Percentiles rank a stretch among this genome's conserved stretches.
phyloP scores from a whole-genome alignment of 495 filamentous ascomycete genomes.

The Parachaetomium inaequale region DNA sequence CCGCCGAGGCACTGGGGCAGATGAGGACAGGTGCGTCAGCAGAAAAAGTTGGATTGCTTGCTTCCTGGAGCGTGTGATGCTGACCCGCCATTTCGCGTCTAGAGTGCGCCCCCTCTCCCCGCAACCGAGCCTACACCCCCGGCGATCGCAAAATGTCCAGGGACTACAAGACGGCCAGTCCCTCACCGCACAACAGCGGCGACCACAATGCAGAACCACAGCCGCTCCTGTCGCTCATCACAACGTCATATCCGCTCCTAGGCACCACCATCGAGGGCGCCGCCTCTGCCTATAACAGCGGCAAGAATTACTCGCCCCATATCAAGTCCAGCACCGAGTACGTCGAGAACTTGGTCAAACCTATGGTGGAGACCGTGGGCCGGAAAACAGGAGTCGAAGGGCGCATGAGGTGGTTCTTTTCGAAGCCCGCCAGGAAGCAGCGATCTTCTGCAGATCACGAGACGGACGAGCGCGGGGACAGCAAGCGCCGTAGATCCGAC shows the following conservation, averaged over 20 bases:
- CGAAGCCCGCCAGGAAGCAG: conserved; percentile 42
- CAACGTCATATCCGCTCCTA: conserved; percentile 72
- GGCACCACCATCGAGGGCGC: conserved; percentile 78
- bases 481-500: conserved; percentile 59
- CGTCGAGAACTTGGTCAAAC: conserved; percentile 77
- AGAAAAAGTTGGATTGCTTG: not conserved
- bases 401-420: conserved; percentile 72
- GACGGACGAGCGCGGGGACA: conserved; percentile 43
- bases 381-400: conserved; percentile 80
- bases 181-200: conserved; percentile 27
- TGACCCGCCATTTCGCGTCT: conserved; percentile 7
- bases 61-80: too few relatives aligned
- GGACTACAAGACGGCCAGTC: conserved; percentile 19
- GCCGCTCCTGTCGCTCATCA: conserved; percentile 75
- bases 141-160: not conserved
- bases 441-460: conserved; percentile 41
- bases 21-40: conserved; percentile 68
- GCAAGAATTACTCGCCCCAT: conserved; percentile 82
- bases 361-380: conserved; percentile 76
- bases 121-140: conserved; percentile 34
- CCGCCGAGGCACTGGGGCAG: conserved; percentile 81
- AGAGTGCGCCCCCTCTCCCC: conserved; percentile 58
- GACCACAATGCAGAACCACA: conserved; percentile 59
- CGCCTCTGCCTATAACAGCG: conserved; percentile 71
- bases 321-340: conserved; percentile 81